Evolutionary conservation across 2,329 filamentous ascomycete species (phyloP).

Genomic region (Diaporthe humulicola): DNA sequence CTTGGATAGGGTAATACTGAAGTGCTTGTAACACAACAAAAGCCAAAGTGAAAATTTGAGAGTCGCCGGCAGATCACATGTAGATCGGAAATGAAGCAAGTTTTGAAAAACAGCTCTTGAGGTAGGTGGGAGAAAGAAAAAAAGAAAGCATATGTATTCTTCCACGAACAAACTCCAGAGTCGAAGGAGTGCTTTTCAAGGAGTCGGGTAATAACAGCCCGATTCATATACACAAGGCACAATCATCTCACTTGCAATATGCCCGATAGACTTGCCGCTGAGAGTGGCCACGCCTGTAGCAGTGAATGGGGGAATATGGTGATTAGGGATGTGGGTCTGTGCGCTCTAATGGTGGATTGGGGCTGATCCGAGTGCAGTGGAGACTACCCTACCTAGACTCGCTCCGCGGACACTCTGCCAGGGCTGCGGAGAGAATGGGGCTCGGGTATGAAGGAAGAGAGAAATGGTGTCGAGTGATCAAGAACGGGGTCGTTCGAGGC

Average conservation of each 20-base stretch:
- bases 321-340: too few relatives aligned
- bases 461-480: constrained; percentile 44
- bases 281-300: background rate
- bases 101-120: too few relatives aligned
- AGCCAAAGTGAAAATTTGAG: background rate
- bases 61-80: background rate
- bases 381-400: constrained; percentile 44
- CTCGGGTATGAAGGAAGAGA: constrained; percentile 49
- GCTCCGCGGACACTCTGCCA: constrained; percentile 43
- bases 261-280: background rate
- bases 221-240: background rate
- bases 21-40: background rate
- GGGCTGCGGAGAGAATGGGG: constrained; percentile 50
- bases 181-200: background rate
- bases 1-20: too few relatives aligned
- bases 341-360: constrained; percentile 42
- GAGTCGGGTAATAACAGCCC: background rate
- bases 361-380: constrained; percentile 51
- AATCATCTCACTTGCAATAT: background rate
- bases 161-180: background rate
- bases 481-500: constrained; percentile 9
- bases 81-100: background rate
- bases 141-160: background rate
- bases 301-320: background rate
- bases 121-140: background rate